These are phyloP conservation scores for Biscogniauxia marginata DNA, from an alignment of 2,329 filamentous ascomycete species.

Conservation along the genomic window DNA sequence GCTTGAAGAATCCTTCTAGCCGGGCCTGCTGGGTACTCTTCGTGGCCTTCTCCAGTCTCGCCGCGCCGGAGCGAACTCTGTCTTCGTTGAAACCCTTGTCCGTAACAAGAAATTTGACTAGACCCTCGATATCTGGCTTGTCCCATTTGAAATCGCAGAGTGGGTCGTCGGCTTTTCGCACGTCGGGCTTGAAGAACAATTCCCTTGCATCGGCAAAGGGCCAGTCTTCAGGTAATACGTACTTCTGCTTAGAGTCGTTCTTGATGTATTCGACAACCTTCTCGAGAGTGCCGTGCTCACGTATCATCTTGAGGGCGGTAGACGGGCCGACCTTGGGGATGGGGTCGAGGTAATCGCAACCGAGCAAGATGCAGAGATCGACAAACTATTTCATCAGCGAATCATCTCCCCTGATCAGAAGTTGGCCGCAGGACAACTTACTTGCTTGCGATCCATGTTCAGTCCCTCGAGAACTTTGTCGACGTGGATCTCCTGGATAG, in stretches of 20 bases:
- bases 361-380: slow-evolving; percentile 94
- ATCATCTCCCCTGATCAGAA: slow-evolving; percentile 2
- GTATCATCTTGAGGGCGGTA: slow-evolving; percentile 90
- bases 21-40: slow-evolving; percentile 89
- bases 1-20: slow-evolving; percentile 96
- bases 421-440: no score
- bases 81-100: slow-evolving; percentile 99
- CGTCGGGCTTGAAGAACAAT: slow-evolving; percentile 89
- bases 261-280: slow-evolving; percentile 80
- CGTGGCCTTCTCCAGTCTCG: slow-evolving; percentile 81
- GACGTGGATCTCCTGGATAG: slow-evolving; percentile 91
- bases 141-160: slow-evolving; percentile 99
- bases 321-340: slow-evolving; percentile 91
- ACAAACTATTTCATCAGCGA: slow-evolving; percentile 66
- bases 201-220: slow-evolving; percentile 88
- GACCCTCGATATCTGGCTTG: slow-evolving; percentile 82
- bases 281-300: slow-evolving; percentile 85
- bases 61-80: slow-evolving; percentile 75
- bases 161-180: slow-evolving; percentile 76
- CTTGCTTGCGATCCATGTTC: slow-evolving; percentile 83
- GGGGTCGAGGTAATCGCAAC: slow-evolving; percentile 96
- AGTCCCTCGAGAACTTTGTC: slow-evolving; percentile 84
- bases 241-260: slow-evolving; percentile 75
- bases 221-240: slow-evolving; percentile 91
- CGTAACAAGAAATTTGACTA: slow-evolving; percentile 84